A percentile compares a stretch with the other conserved stretches of the same genome.
phyloP scores from a whole-genome alignment of 2,329 filamentous ascomycete genomes.

The Trichoderma sp. region DNA sequence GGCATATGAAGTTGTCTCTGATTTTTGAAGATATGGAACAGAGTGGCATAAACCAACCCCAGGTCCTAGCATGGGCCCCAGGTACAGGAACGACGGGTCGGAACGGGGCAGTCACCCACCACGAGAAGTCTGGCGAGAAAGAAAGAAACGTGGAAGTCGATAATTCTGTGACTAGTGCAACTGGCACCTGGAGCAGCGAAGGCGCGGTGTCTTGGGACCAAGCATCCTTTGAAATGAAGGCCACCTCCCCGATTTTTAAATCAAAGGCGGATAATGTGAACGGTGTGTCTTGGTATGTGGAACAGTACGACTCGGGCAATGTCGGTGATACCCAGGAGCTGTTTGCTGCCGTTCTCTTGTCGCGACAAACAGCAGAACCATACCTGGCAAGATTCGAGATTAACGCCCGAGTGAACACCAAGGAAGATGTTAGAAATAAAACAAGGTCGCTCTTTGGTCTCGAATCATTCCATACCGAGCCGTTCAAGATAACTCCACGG shows the following conservation, averaged over 20 bases:
- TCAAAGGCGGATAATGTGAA: not conserved
- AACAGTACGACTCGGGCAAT: not conserved
- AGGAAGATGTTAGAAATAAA: not conserved
- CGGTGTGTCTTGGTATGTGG: not conserved
- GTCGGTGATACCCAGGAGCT: not conserved
- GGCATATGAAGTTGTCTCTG: not conserved
- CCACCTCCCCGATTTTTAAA: fast-evolving
- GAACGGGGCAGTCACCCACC: too few relatives aligned
- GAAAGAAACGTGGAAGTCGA: not conserved
- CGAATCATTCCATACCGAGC: fast-evolving
- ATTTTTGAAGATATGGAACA: not conserved
- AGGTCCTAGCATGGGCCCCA: not conserved
- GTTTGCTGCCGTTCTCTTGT: not conserved
- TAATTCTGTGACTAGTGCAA: not conserved
- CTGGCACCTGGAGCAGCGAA: not conserved
- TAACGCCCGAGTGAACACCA: not conserved
- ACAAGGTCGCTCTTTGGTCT: not conserved
- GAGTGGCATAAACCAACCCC: not conserved
- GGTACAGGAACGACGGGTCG: fast-evolving
- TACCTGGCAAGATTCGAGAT: not conserved
- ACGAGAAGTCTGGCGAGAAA: not conserved
- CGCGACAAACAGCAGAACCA: not conserved
- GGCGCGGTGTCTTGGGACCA: not conserved
- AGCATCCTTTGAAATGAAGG: fast-evolving
- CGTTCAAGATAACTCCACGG: not conserved